Evolutionary conservation across 495 filamentous ascomycete species (phyloP).

Genomic region (Podospora pseudopauciseta): DNA sequence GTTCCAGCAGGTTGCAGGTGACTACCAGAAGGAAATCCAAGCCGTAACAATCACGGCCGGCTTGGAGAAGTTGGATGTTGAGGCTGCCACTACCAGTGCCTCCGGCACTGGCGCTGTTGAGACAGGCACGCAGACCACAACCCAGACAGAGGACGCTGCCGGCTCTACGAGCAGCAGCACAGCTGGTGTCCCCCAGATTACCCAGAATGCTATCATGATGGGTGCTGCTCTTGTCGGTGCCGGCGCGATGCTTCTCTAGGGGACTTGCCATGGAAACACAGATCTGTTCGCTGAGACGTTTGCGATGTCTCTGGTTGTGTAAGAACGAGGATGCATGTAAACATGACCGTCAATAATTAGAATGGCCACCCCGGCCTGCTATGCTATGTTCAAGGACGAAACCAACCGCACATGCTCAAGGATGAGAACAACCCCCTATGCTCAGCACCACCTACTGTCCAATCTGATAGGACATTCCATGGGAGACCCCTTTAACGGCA

Average conservation of each 20-base stretch:
- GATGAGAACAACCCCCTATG: no score
- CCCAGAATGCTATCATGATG: constrained; percentile 30
- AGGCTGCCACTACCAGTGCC: constrained; percentile 16
- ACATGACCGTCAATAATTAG: neutral
- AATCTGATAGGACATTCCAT: neutral
- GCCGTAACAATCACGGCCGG: constrained; percentile 35
- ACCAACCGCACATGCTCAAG: neutral
- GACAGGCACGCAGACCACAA: neutral
- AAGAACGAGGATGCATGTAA: neutral
- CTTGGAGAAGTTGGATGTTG: constrained; percentile 16
- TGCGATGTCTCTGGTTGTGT: neutral
- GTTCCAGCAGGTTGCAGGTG: neutral
- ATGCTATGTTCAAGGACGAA: neutral
- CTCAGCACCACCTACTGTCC: no score
- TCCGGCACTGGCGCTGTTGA: neutral
- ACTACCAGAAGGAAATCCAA: constrained; percentile 3
- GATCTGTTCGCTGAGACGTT: neutral
- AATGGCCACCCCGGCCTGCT: neutral
- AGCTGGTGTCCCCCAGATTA: constrained; percentile 33
- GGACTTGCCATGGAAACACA: neutral
- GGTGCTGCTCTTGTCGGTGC: constrained; percentile 30
- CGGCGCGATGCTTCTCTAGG: constrained; percentile 26
- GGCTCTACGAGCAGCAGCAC: constrained; percentile 30
- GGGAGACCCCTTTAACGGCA: neutral
- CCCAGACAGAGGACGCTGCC: constrained; percentile 7